Evolutionary conservation across 345 rosid genomes (phyloP).

Genomic region (Luvunga scandens): DNA sequence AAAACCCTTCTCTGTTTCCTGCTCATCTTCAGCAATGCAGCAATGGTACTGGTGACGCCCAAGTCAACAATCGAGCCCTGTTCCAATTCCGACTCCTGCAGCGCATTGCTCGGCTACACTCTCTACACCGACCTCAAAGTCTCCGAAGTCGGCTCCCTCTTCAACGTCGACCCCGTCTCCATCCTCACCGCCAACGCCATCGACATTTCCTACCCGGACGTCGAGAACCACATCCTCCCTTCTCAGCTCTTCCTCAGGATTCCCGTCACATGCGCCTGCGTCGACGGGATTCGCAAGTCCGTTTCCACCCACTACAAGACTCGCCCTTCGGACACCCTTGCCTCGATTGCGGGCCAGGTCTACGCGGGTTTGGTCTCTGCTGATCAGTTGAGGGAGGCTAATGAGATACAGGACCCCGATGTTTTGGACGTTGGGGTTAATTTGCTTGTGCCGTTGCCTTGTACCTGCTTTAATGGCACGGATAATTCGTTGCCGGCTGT

Average conservation of each 20-base stretch:
- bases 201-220: constrained; percentile 87
- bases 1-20: constrained; percentile 8
- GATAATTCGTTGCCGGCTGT: constrained; percentile 81
- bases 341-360: constrained; percentile 58
- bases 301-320: constrained; percentile 76
- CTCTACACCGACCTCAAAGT: constrained; percentile 94
- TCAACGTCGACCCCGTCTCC: constrained; percentile 81
- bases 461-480: constrained; percentile 88
- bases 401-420: constrained; percentile 61
- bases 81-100: constrained; percentile 72
- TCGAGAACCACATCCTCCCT: constrained; percentile 92
- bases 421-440: constrained; percentile 70
- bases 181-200: constrained; percentile 79
- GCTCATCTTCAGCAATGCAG: constrained; percentile 34
- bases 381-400: constrained; percentile 85
- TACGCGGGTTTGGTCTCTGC: constrained; percentile 84
- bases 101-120: constrained; percentile 82
- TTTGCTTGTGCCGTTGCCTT: constrained; percentile 81
- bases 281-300: constrained; percentile 88
- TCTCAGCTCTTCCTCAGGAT: constrained; percentile 72
- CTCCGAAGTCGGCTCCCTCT: constrained; percentile 85
- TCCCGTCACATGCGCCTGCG: constrained; percentile 81
- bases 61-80: constrained; percentile 98
- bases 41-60: constrained; percentile 27
- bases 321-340: constrained; percentile 71